These are phyloP conservation scores for Kodamaea sagamina DNA, from an alignment of 805 yeast genomes.

Conservation along the genomic window DNA sequence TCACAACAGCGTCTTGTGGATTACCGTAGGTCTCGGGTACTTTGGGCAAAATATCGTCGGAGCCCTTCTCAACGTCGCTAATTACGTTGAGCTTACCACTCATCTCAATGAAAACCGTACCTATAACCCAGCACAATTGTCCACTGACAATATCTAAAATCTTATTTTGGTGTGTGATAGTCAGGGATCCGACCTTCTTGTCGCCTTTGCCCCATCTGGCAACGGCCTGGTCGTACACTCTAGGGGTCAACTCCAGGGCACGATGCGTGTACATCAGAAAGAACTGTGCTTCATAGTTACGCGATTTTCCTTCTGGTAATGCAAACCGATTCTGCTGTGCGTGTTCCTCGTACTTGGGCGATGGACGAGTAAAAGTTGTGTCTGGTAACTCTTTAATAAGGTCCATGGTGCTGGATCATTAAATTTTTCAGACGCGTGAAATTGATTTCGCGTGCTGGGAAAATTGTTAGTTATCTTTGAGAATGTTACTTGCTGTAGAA, in stretches of 20 bases:
- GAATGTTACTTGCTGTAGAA: no score
- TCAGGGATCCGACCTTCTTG: constrained; percentile 34
- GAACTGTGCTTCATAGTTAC: constrained; percentile 43
- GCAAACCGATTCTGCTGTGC: constrained; percentile 22
- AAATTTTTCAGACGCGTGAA: background rate
- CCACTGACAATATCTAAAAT: constrained; percentile 62
- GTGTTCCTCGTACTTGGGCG: background rate
- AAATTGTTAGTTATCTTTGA: no score
- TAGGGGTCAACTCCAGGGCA: constrained; percentile 30
- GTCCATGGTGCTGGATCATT: constrained; percentile 7
- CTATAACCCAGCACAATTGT: constrained; percentile 76
- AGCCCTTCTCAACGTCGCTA: constrained; percentile 69
- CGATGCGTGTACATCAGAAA: constrained; percentile 47
- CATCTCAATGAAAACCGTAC: constrained; percentile 84
- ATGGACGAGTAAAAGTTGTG: background rate
- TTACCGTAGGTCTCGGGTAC: constrained; percentile 36
- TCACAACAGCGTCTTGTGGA: constrained; percentile 48
- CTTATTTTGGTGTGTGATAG: constrained; percentile 36
- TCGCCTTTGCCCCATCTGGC: constrained; percentile 57
- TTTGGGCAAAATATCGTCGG: constrained; percentile 51
- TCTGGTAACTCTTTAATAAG: constrained; percentile 7
- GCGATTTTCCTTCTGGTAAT: constrained; percentile 20
- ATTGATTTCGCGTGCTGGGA: constrained; percentile 5
- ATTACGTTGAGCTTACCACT: constrained; percentile 82
- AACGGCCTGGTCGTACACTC: constrained; percentile 36